Evolutionary conservation across 805 yeast species (phyloP), one percentile per base, ranked within the genome.

Genomic region (Ogataea methanolica): DNA sequence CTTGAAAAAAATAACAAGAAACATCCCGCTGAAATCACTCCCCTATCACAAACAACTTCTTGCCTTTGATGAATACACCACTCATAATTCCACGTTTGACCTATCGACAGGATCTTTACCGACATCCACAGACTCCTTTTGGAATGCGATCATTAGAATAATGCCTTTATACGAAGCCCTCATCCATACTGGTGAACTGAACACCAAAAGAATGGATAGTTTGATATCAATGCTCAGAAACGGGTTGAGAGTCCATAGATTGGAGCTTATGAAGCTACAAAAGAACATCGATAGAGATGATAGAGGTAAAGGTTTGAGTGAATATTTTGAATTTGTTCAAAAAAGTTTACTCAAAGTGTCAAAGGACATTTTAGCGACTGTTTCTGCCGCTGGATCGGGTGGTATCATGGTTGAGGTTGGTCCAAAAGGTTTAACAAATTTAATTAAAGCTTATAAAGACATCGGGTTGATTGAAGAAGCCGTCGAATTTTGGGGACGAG

Each of bases 401-500:
- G 31, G 31, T 26, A 26, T 26, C 31, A 26, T 26, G 31, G 65
- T 75, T 5, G 57, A 52, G 19, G 60, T 79, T 22, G 73, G 74
- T 36, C 73, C 77, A 43, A 70, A 72, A 43, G 83, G 84, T 48
- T 75, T 81, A 15, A 74, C 80, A 62, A 80, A 78, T 52, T 60
- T 80, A 41, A 72, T 79, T 46, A 78, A 81, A 22, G 77, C 82
- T 9, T 75, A 75, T 56, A 76, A 77, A 53, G 88, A 83, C 61
- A 71, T 81, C 55, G 73, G 76, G 39, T 67, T 83, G 44, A 68
- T 73, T 39, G 75, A 78, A 39, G 89, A 85, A 62, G 83, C 87
- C 44, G 72, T 84, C 33, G 68, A 74, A 45, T 70, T 83, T 46
- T 87, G 94, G 94, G 81, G 82, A 50, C 63, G 72, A 33, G 83